Evolutionary conservation across 805 yeast species (phyloP), one percentile per base, ranked within the genome.

Genomic region (Kodamaea kaohsiungensis): DNA sequence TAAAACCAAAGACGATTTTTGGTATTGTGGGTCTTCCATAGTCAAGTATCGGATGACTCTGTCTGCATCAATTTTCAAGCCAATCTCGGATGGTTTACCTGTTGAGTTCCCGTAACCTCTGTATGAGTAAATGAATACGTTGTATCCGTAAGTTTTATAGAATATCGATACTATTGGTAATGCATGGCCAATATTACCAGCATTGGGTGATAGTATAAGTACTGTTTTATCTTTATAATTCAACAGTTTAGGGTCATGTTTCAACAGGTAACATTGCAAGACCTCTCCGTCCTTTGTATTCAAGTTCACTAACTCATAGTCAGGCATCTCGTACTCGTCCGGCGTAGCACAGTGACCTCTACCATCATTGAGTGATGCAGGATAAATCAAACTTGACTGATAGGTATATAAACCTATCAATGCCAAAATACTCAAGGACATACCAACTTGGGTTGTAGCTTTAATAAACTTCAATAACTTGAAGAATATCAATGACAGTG

Each of bases 161-260:
- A 92, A 84, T 8, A 87, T 68, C 48, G 85, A 77, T 2, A 89
- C 96, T 7, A 91, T 82, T 1, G 97, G 97, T 48, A 93, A 73
- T 27, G 88, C 86, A 65, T 90, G 91, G 15, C 98, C 98, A 59
- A 93, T 93, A 67, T 95, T 93, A 4, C 98, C 98, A 1, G 98
- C 98, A 70, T 93, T 93, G 3, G 98, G 98, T 48, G 91, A 85
- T 50, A 92, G 76, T 17, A 95, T 79, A 22, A 95, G 63, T 9
- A 93, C 80, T 0, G 98, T 89, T 59, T 87, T 88, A 58, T 81
- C 76, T 33, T 78, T 69, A 54, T 84, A 81, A 17, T 54, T 58
- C 2, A 73, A 61, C 3, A 63, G 55, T 10, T 61, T 59, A 3
- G 65, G 60, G 55, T 83, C 82, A 22, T 85, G 87, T 16, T 79